Percentiles rank a stretch among this genome's conserved stretches.
Conservation (phyloP, 1,284 basidiomycete species). For the Phylloporus sp. region DNA sequence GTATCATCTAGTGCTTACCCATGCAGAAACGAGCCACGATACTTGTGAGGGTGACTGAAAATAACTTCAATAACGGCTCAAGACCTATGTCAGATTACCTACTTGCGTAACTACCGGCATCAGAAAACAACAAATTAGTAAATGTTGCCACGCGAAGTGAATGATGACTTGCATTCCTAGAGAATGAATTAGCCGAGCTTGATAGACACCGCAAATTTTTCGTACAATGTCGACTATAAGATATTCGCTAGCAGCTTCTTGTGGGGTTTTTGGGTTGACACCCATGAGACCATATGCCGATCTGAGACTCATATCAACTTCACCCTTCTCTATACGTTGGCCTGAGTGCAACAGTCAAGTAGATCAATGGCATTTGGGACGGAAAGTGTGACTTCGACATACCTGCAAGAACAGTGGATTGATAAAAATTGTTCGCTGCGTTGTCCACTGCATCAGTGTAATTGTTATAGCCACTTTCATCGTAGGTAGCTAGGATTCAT, state of each 20-base stretch:
- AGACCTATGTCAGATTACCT: not conserved
- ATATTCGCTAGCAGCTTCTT: constrained; percentile 16
- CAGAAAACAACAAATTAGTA: not conserved
- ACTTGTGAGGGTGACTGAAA: too few relatives aligned
- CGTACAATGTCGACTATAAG: constrained; percentile 18
- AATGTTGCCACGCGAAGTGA: not conserved
- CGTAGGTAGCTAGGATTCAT: too few relatives aligned
- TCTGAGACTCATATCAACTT: constrained; percentile 16
- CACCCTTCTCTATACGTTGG: constrained; percentile 7
- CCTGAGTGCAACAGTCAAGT: not conserved
- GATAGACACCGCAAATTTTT: not conserved
- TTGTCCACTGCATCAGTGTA: constrained; percentile 17
- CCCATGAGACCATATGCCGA: constrained; percentile 16
- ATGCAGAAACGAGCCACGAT: constrained; percentile 61
- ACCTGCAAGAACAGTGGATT: constrained; percentile 13
- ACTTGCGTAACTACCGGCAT: constrained; percentile 14
- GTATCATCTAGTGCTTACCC: constrained; percentile 44
- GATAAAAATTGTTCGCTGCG: constrained; percentile 5
- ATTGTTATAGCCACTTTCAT: constrained; percentile 13
- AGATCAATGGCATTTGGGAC: not conserved
- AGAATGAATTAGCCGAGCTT: constrained; percentile 3
- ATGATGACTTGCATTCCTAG: constrained; percentile 16
- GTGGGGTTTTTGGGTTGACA: constrained; percentile 10
- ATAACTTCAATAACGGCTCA: too few relatives aligned
- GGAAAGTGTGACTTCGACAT: not conserved